These are phyloP conservation scores for Pelargonium nanum DNA, from an alignment of 345 rosid species.

Conservation along the genomic window DNA sequence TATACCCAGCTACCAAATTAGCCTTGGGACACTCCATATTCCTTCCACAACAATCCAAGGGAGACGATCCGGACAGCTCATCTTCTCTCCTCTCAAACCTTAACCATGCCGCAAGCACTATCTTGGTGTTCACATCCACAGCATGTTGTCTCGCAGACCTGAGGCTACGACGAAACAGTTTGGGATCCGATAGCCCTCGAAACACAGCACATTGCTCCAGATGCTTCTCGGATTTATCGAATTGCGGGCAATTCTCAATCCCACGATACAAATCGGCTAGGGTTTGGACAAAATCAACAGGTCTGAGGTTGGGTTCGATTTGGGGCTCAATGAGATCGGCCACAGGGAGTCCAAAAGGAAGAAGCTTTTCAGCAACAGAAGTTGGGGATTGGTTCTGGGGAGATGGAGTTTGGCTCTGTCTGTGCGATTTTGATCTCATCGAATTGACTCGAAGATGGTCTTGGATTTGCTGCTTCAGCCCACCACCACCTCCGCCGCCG, in stretches of 20 bases:
- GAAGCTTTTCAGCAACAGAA: conserved; percentile 33
- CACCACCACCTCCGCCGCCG: conserved; percentile 29
- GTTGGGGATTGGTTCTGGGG: conserved; percentile 15
- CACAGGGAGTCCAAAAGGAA: conserved; percentile 64
- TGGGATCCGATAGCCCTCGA: conserved; percentile 59
- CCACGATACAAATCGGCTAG: conserved; percentile 53
- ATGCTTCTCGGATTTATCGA: conserved; percentile 47
- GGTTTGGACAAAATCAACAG: conserved; percentile 50
- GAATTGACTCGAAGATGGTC: conserved; percentile 59
- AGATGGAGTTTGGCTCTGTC: conserved; percentile 23
- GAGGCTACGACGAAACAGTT: conserved; percentile 69
- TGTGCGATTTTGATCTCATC: conserved; percentile 39
- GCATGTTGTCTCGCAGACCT: conserved; percentile 68
- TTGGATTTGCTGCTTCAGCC: conserved; percentile 56
- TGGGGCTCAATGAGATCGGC: conserved; percentile 68
- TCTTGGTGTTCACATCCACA: conserved; percentile 62
- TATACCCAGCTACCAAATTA: conserved; percentile 57
- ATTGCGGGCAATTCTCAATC: conserved; percentile 36
- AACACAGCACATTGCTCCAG: conserved; percentile 69
- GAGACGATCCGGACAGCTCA: conserved; percentile 51
- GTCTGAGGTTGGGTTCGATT: conserved; percentile 58
- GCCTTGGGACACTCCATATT: conserved; percentile 82
- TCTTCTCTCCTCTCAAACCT: conserved; percentile 91
- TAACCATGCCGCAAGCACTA: conserved; percentile 84
- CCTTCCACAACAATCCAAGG: conserved; percentile 74